A percentile compares a stretch with the other conserved stretches of the same genome.
These are phyloP conservation scores for Hymenoscyphus repandus DNA, from an alignment of 2,329 filamentous ascomycete species.

Conservation along the genomic window DNA sequence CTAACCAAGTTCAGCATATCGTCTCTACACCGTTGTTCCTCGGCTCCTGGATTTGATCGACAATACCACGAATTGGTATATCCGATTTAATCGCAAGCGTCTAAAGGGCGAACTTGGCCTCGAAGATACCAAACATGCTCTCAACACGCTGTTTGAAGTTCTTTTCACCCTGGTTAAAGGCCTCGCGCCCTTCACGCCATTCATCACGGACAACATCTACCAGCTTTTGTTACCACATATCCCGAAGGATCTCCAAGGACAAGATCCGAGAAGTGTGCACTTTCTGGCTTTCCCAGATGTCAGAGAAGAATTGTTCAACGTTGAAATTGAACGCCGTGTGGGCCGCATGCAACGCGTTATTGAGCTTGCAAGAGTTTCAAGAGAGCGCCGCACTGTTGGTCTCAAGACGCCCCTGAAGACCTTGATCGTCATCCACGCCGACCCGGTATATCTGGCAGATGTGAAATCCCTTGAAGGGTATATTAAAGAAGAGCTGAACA, in stretches of 20 bases:
- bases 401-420: conserved; percentile 90
- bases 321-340: conserved; percentile 79
- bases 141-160: conserved; percentile 93
- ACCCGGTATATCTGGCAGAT: conserved; percentile 78
- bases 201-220: conserved; percentile 94
- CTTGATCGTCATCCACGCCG: conserved; percentile 80
- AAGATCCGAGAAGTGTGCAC: conserved; percentile 82
- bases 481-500: conserved; percentile 86
- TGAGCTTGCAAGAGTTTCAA: conserved; percentile 78
- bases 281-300: conserved; percentile 90
- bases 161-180: conserved; percentile 83
- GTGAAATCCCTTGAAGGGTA: conserved; percentile 82
- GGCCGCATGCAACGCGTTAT: conserved; percentile 93
- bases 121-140: conserved; percentile 80
- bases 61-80: conserved; percentile 98
- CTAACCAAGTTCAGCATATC: conserved; percentile 47
- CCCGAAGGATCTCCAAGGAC: conserved; percentile 60
- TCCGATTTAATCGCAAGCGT: conserved; percentile 85
- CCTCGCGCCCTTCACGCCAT: conserved; percentile 91
- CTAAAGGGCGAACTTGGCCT: conserved; percentile 85
- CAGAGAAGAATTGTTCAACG: conserved; percentile 80
- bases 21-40: conserved; percentile 87
- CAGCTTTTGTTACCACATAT: conserved; percentile 76
- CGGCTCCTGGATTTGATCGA: conserved; percentile 79
- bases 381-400: conserved; percentile 78